These are phyloP conservation scores for Leccinum pellstonianum DNA, from an alignment of 768 basidiomycete genomes.

Conservation along the genomic window DNA sequence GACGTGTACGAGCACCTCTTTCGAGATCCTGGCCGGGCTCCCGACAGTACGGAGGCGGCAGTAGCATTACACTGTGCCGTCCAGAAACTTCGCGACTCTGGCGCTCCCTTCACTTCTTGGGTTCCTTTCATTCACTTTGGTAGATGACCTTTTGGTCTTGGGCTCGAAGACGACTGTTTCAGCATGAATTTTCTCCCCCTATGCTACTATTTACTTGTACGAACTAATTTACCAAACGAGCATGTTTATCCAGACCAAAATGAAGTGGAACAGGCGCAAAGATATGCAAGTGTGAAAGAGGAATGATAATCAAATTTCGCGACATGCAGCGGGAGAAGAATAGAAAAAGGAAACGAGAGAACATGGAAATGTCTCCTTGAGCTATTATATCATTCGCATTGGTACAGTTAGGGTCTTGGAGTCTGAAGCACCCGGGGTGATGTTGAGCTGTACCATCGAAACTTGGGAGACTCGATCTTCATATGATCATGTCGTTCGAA, in stretches of 20 bases:
- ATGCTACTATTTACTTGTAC: no score
- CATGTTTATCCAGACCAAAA: background rate
- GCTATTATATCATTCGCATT: background rate
- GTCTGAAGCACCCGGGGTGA: background rate
- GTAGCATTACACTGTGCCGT: no score
- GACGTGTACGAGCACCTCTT: no score
- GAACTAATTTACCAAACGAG: no score
- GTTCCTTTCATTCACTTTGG: no score
- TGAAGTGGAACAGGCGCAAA: slow-evolving; percentile 36
- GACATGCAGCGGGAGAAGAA: slow-evolving; percentile 25
- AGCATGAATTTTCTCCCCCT: no score
- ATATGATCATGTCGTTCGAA: background rate
- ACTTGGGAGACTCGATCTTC: background rate
- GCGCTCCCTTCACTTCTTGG: no score
- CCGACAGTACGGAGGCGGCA: no score
- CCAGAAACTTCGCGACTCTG: no score
- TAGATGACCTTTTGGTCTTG: no score
- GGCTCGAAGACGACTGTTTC: no score
- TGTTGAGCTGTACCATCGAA: background rate
- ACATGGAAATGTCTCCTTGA: slow-evolving; percentile 28
- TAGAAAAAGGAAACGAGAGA: slow-evolving; percentile 19
- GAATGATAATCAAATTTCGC: slow-evolving; percentile 45
- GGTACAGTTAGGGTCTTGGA: background rate
- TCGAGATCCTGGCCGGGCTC: no score
- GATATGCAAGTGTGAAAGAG: slow-evolving; percentile 35